Conservation (phyloP, 768 basidiomycete genomes). For the Suillus subalutaceus region DNA sequence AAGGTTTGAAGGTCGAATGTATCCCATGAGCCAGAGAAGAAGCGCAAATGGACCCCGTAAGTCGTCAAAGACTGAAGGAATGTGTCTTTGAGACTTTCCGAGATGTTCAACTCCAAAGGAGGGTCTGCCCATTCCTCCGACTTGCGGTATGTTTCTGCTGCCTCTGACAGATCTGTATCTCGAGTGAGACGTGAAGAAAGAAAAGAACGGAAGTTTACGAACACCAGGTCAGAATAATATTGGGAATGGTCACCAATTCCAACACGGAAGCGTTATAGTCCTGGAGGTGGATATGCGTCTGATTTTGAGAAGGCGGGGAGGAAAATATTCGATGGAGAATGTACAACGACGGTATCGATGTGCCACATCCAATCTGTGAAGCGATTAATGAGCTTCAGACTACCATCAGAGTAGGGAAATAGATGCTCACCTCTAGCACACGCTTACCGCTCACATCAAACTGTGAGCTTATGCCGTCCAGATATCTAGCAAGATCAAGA, state of each 20-base stretch:
- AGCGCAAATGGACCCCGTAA: constrained; percentile 61
- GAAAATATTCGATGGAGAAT: constrained; percentile 66
- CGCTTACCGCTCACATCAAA: constrained; percentile 48
- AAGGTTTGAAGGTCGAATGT: constrained; percentile 42
- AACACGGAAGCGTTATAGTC: constrained; percentile 89
- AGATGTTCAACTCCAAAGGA: constrained; percentile 58
- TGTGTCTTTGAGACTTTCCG: constrained; percentile 60
- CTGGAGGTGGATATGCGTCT: constrained; percentile 76
- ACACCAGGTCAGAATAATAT: constrained; percentile 84
- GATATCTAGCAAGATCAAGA: constrained; percentile 77
- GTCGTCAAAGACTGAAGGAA: constrained; percentile 62
- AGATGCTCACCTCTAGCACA: constrained; percentile 65
- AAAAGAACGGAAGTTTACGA: constrained; percentile 32
- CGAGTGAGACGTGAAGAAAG: not conserved
- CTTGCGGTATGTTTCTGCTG: constrained; percentile 50
- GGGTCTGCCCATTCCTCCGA: constrained; percentile 35
- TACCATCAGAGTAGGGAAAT: not conserved
- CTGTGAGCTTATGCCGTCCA: constrained; percentile 39
- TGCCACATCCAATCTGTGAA: constrained; percentile 87
- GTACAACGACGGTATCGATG: constrained; percentile 80
- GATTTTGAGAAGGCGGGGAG: constrained; percentile 21
- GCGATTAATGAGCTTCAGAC: not conserved
- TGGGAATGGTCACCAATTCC: constrained; percentile 78
- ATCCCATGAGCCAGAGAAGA: constrained; percentile 86
- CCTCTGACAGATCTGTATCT: constrained; percentile 59